Conservation (phyloP, 345 rosid genomes). For the Gossypium bickii region DNA sequence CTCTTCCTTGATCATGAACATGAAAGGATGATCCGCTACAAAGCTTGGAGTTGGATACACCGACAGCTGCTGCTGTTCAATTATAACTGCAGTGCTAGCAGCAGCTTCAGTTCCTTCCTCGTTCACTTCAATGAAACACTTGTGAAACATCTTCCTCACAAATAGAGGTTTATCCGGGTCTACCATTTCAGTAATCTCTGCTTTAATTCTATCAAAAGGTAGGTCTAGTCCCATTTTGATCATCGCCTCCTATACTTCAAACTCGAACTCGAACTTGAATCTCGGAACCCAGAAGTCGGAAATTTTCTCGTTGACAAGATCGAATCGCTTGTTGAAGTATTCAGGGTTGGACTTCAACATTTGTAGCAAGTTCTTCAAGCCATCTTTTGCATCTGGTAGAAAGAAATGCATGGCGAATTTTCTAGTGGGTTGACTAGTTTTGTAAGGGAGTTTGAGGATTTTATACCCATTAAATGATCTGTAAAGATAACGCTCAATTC, state of each 20-base stretch:
- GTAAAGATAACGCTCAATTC: not conserved
- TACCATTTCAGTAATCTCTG: not conserved
- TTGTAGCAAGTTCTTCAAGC: not conserved
- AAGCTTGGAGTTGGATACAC: slow-evolving; percentile 31
- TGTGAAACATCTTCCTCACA: slow-evolving; percentile 49
- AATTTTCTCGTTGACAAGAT: not conserved
- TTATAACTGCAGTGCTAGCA: slow-evolving; percentile 45
- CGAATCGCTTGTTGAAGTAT: not conserved
- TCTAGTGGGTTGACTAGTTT: not conserved
- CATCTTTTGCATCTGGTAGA: not conserved
- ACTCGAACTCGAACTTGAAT: not conserved
- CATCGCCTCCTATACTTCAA: not conserved
- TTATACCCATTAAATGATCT: not conserved
- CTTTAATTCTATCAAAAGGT: not conserved
- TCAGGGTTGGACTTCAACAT: not conserved
- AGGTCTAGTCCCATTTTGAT: not conserved
- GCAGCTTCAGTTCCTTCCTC: slow-evolving; percentile 81
- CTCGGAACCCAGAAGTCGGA: not conserved
- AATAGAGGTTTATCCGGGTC: not conserved
- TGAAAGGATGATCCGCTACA: slow-evolving; percentile 68
- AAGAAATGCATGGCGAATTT: not conserved
- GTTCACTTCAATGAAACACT: slow-evolving; percentile 58
- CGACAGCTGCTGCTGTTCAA: not conserved
- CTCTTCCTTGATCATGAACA: slow-evolving; percentile 9
- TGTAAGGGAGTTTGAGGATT: not conserved